A percentile compares a stretch with the other conserved stretches of the same genome.
phyloP scores from a whole-genome alignment of 352 stramenopile genomes.

The Globisporangium perplexum region DNA sequence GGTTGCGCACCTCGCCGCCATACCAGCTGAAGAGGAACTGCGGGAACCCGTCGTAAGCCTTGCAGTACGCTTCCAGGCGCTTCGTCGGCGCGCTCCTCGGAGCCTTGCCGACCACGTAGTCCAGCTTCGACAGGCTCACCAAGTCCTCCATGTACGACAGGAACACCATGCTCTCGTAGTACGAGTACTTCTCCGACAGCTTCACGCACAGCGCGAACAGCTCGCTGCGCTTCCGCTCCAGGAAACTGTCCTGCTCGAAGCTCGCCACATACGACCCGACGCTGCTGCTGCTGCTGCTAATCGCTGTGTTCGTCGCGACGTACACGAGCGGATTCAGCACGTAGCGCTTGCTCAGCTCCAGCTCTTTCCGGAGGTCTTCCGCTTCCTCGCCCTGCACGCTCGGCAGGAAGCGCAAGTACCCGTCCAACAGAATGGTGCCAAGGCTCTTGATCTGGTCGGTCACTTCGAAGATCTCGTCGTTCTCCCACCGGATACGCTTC shows the following conservation, averaged over 20 bases:
- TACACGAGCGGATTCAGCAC: slow-evolving; percentile 71
- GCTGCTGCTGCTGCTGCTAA: neutral
- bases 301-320: slow-evolving; percentile 37
- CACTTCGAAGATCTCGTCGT: slow-evolving; percentile 62
- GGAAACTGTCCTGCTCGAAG: slow-evolving; percentile 18
- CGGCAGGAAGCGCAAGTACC: slow-evolving; percentile 48
- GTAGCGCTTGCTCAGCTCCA: slow-evolving; percentile 47
- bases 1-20: slow-evolving; percentile 61
- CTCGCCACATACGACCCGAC: slow-evolving; percentile 1
- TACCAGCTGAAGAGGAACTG: slow-evolving; percentile 77
- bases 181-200: slow-evolving; percentile 64
- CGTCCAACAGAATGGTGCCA: slow-evolving; percentile 43
- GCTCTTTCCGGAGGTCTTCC: slow-evolving; percentile 58
- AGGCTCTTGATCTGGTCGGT: slow-evolving; percentile 55
- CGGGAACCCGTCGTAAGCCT: slow-evolving; percentile 44
- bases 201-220: slow-evolving; percentile 53
- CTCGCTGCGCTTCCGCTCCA: slow-evolving; percentile 38
- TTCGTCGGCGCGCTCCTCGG: slow-evolving; percentile 46
- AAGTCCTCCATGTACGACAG: slow-evolving; percentile 58
- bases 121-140: slow-evolving; percentile 50
- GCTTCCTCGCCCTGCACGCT: slow-evolving; percentile 28
- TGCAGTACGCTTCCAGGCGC: slow-evolving; percentile 62
- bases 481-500: slow-evolving; percentile 37
- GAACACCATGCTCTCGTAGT: slow-evolving; percentile 83
- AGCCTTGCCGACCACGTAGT: slow-evolving; percentile 60